Percentiles rank a stretch among this genome's conserved stretches.
Evolutionary conservation across 352 stramenopile genomes (phyloP).

Genomic region (Pythium plurisporium): DNA sequence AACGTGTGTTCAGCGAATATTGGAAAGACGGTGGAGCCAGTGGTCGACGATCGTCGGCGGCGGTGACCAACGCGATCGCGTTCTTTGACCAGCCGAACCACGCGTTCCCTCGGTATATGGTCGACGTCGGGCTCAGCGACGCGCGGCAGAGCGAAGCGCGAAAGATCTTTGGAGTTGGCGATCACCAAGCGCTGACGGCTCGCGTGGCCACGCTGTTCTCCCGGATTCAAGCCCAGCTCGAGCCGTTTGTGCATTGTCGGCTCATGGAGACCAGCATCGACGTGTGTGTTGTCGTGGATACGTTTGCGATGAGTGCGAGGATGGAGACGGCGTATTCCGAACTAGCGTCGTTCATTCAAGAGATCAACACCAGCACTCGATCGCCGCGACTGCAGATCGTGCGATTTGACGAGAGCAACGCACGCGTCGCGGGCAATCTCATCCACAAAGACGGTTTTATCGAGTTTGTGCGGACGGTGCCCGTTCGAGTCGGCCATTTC

Average conservation of each 20-base stretch:
- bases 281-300: neutral
- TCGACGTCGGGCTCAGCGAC: neutral
- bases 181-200: neutral
- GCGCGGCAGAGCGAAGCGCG: neutral
- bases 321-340: neutral
- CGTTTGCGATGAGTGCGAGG: neutral
- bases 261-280: neutral
- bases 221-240: neutral
- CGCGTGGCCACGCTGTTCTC: neutral
- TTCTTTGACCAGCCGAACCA: slow-evolving; percentile 1
- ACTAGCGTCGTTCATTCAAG: neutral
- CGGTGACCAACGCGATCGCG: neutral
- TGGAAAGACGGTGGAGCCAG: neutral
- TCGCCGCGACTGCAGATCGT: neutral
- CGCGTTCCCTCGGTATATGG: slow-evolving; percentile 3
- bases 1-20: neutral
- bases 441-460: neutral
- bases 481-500: neutral
- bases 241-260: neutral
- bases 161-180: neutral
- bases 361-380: neutral
- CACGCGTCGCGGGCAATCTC: neutral
- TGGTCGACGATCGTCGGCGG: neutral
- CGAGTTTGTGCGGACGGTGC: neutral
- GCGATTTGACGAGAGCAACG: neutral